Percentiles rank a stretch among this genome's conserved stretches.
Conservation (phyloP, 2,329 filamentous ascomycete genomes). For the Tympanopsis confertula region DNA sequence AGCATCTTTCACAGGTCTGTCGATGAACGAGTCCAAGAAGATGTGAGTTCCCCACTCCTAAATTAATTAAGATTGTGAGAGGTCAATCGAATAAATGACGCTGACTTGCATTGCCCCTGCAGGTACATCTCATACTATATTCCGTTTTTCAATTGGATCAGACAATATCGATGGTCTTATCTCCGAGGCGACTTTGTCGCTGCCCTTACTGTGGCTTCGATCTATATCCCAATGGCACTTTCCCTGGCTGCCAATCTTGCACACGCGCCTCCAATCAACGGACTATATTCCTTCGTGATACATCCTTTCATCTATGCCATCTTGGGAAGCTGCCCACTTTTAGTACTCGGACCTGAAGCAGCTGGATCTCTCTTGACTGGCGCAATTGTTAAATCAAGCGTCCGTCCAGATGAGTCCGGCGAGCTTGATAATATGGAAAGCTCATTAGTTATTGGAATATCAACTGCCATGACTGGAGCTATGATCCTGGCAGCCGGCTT, state of each 20-base stretch:
- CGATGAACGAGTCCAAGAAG: too few relatives aligned
- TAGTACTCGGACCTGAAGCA: slow-evolving; percentile 91
- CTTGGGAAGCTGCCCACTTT: slow-evolving; percentile 79
- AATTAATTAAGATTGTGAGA: too few relatives aligned
- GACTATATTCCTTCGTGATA: slow-evolving; percentile 87
- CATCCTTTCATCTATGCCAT: slow-evolving; percentile 85
- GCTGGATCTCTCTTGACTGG: slow-evolving; percentile 85
- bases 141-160: slow-evolving; percentile 81
- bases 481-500: slow-evolving; percentile 82
- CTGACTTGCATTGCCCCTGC: too few relatives aligned
- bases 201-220: slow-evolving; percentile 90
- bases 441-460: slow-evolving; percentile 74
- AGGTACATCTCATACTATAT: slow-evolving; percentile 91
- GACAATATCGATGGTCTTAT: slow-evolving; percentile 73
- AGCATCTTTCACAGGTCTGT: too few relatives aligned
- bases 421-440: slow-evolving; percentile 58
- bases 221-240: slow-evolving; percentile 94
- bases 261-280: slow-evolving; percentile 85
- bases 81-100: too few relatives aligned
- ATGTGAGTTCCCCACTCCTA: too few relatives aligned
- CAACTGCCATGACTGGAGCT: slow-evolving; percentile 75
- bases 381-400: slow-evolving; percentile 68
- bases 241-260: slow-evolving; percentile 87
- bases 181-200: slow-evolving; percentile 77
- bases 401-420: slow-evolving; percentile 53